Evolutionary conservation across 169 alveolate genomes (phyloP).

Genomic region (Cardiosporidium cionae): DNA sequence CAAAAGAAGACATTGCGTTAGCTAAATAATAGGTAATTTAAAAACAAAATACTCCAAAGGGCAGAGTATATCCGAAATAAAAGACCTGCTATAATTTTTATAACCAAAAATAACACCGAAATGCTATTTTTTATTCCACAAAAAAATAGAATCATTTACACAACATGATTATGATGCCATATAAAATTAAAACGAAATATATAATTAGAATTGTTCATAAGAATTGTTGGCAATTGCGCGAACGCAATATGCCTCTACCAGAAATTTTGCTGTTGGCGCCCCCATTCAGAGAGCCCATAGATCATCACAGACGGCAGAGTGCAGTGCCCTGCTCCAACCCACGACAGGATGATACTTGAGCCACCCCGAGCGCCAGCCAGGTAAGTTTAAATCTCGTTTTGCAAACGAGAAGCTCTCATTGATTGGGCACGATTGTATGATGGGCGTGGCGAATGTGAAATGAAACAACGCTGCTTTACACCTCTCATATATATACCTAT

Average conservation of each 20-base stretch:
- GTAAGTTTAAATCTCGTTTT: slow-evolving; percentile 82
- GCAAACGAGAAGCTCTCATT: no score
- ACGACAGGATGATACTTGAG: slow-evolving; percentile 92
- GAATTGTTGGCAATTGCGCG: slow-evolving; percentile 52
- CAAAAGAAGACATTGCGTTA: no score
- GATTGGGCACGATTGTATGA: no score
- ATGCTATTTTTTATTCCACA: not conserved
- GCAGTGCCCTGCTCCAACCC: slow-evolving; percentile 93
- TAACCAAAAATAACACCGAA: not conserved
- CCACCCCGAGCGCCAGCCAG: slow-evolving; percentile 97
- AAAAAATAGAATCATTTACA: not conserved
- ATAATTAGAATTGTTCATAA: slow-evolving; percentile 6
- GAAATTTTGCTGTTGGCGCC: slow-evolving; percentile 89
- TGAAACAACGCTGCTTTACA: no score
- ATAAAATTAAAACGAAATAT: no score
- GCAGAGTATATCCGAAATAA: not conserved
- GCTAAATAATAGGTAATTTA: no score
- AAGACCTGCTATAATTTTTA: not conserved
- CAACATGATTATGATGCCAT: no score
- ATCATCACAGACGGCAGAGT: slow-evolving; percentile 91
- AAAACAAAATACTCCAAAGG: not conserved
- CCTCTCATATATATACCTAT: no score
- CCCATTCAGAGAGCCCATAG: slow-evolving; percentile 85
- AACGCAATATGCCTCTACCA: slow-evolving; percentile 67
- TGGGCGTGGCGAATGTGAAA: no score